Evolutionary conservation across 1,139 yeast genomes (phyloP).

Genomic region (Suhomyces wounanorum): DNA sequence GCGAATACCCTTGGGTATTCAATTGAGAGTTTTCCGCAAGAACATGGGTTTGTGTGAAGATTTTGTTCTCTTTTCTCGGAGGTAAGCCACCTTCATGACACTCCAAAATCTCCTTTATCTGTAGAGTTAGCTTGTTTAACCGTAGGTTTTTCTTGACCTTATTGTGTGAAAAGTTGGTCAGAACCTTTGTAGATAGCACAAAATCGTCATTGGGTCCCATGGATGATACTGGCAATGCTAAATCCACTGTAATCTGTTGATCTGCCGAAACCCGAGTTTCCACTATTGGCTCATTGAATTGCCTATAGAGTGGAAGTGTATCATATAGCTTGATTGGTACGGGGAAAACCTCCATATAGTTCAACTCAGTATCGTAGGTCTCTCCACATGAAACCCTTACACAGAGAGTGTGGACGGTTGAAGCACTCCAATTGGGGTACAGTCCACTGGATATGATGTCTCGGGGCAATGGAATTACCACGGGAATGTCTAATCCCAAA

Average conservation of each 20-base stretch:
- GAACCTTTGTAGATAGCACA: constrained; percentile 37
- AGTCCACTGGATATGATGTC: constrained; percentile 51
- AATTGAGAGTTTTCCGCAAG: constrained; percentile 25
- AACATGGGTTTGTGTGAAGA: constrained; percentile 32
- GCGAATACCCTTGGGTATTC: constrained; percentile 34
- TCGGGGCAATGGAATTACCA: constrained; percentile 58
- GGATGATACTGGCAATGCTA: constrained; percentile 47
- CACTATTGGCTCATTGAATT: constrained; percentile 52
- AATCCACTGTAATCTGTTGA: constrained; percentile 43
- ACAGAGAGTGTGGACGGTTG: constrained; percentile 38
- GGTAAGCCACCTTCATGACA: constrained; percentile 54
- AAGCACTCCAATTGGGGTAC: constrained; percentile 43
- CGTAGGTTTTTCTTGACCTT: constrained; percentile 39
- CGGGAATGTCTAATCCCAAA: constrained; percentile 60
- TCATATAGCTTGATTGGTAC: constrained; percentile 52
- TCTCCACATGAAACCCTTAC: constrained; percentile 40
- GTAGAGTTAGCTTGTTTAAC: constrained; percentile 48
- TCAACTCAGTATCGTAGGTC: constrained; percentile 32
- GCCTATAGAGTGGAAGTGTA: constrained; percentile 55
- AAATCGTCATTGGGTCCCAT: constrained; percentile 54
- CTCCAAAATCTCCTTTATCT: constrained; percentile 52
- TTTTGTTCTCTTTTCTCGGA: constrained; percentile 34
- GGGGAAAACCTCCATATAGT: constrained; percentile 43
- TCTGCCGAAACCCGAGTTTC: constrained; percentile 42
- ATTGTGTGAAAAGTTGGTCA: constrained; percentile 38